Percentiles rank a stretch among this genome's conserved stretches.
Evolutionary conservation across 306 rosid species (phyloP).

Genomic region (Cucumis hystrix): DNA sequence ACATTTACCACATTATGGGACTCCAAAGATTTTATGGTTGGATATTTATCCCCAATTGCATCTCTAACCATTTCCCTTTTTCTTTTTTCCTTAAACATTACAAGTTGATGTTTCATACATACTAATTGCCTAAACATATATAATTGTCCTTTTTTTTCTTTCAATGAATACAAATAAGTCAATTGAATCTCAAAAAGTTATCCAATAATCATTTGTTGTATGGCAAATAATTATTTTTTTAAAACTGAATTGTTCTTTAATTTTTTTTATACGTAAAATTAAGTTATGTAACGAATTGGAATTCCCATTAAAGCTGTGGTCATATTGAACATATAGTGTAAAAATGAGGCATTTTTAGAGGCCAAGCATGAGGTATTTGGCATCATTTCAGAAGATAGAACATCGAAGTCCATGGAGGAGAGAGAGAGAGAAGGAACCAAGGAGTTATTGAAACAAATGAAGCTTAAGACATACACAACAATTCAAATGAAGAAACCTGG

Average conservation of each 20-base stretch:
- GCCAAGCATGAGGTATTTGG: neutral
- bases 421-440: neutral
- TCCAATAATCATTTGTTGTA: too few relatives aligned
- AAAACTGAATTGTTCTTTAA: too few relatives aligned
- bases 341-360: neutral
- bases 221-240: too few relatives aligned
- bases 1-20: neutral
- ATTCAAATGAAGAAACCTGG: neutral
- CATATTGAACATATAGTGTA: neutral
- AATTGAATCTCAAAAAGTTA: too few relatives aligned
- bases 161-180: too few relatives aligned
- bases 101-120: neutral
- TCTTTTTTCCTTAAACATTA: neutral
- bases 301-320: neutral
- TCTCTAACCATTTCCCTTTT: neutral
- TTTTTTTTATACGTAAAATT: too few relatives aligned
- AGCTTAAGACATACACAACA: neutral
- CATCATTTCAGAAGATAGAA: neutral
- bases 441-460: neutral
- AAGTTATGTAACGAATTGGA: too few relatives aligned
- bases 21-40: neutral
- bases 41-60: neutral
- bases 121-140: neutral
- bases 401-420: neutral
- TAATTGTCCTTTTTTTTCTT: neutral